Evolutionary conservation across 2,329 filamentous ascomycete genomes (phyloP), one percentile per base, ranked within the genome.

Genomic region (Monilinia fructigena): DNA sequence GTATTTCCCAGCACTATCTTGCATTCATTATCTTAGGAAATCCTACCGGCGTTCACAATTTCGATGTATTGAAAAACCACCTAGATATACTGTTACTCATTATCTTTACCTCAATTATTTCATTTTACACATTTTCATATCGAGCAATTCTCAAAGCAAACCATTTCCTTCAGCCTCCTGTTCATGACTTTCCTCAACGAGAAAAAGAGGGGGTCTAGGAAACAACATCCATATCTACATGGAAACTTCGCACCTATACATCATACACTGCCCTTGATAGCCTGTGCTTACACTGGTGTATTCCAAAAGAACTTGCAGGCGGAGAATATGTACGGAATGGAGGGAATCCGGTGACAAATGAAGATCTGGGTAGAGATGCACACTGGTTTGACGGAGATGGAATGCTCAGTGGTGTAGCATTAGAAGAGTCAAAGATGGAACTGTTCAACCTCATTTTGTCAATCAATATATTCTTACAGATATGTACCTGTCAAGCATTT

Each of bases 331-430:
- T 91, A 38, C 85, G 89, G 20, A 92, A 91, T 74, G 89, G 89
- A 52, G 86, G 85, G 38, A 91, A 91, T 72, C 88, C 89, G 7
- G 79, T 89, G 10, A 82, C 82, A 38, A 87, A 90, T 67, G 79
- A 84, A 28, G 84, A 89, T 64, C 75, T 85, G 3, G 82, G 82
- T 50, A 81, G 86, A 69, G 86, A 89, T 73, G 83, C 86, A 11
- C 89, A 91, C 74, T 91, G 88, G 88, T 91, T 91, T 68, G 89
- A 91, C 71, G 89, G 89, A 42, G 88, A 91, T 74, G 89, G 89
- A 5, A 91, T 91, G 89, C 82, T 91, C 14, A 85, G 85, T 40
- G 89, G 89, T 1, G 87, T 91, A 0, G 80, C 80, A 23, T 91
- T 74, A 79, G 79, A 38, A 79, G 79, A 2, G 76, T 77, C 3